phyloP scores from a whole-genome alignment of 768 basidiomycete genomes.

The Leccinellum albellum region DNA sequence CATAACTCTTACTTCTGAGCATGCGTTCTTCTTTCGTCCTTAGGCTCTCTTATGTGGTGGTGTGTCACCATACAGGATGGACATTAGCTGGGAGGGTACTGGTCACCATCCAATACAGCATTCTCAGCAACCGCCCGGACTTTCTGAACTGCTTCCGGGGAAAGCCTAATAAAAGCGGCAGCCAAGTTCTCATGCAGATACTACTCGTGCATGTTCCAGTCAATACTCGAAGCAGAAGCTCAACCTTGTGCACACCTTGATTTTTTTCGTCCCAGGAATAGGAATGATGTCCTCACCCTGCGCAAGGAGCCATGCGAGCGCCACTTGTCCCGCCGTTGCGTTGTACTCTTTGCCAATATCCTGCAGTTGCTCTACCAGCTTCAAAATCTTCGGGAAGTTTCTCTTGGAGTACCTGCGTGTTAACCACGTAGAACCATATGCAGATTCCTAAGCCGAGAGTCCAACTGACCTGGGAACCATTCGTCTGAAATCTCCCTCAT shows the following conservation, averaged over 20 bases:
- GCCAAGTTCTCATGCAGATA: constrained; percentile 45
- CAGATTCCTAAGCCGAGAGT: constrained; percentile 2
- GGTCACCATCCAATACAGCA: constrained; percentile 26
- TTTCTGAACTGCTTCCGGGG: constrained; percentile 34
- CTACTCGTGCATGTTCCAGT: constrained; percentile 15
- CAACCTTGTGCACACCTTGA: constrained; percentile 22
- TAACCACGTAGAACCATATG: background rate
- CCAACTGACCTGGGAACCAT: constrained; percentile 22
- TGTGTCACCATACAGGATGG: constrained; percentile 20
- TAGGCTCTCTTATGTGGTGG: constrained; percentile 1
- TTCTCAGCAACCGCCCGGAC: constrained; percentile 35
- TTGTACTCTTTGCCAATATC: constrained; percentile 32
- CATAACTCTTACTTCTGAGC: too few species aligned
- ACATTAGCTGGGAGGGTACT: constrained; percentile 13
- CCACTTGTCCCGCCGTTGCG: constrained; percentile 38
- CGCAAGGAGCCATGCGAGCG: constrained; percentile 39
- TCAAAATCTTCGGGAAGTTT: constrained; percentile 45
- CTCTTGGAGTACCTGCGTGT: constrained; percentile 31
- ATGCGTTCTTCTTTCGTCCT: too few species aligned
- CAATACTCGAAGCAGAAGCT: background rate
- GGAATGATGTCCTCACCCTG: constrained; percentile 38
- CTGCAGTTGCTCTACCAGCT: constrained; percentile 33
- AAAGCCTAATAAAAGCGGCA: constrained; percentile 34
- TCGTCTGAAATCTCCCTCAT: constrained; percentile 24
- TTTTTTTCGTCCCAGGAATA: constrained; percentile 38